A percentile compares a stretch with the other conserved stretches of the same genome.
Conservation (phyloP, 164 flowering plant species). For the Annona cherimola region DNA sequence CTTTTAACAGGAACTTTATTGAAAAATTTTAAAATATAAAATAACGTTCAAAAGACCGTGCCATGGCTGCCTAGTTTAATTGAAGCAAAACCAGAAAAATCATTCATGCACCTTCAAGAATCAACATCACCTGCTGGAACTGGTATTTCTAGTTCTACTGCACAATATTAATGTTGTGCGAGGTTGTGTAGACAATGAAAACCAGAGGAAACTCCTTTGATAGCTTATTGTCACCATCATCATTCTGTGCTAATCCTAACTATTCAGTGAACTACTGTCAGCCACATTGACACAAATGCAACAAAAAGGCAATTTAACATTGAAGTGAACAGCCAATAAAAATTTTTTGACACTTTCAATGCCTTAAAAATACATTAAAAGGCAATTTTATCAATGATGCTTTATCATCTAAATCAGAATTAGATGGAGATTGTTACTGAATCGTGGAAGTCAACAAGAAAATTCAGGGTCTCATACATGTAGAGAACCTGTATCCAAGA, state of each 20-base stretch:
- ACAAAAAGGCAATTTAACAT: background rate
- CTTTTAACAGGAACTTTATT: no score
- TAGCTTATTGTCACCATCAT: background rate
- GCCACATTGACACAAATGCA: background rate
- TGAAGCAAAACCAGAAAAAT: background rate
- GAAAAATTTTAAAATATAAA: no score
- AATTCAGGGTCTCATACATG: constrained; percentile 25
- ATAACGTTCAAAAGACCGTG: no score
- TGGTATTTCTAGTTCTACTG: background rate
- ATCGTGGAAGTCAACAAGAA: background rate
- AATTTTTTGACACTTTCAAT: background rate
- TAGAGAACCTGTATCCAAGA: constrained; percentile 32
- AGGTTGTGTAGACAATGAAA: no score
- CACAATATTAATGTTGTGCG: background rate
- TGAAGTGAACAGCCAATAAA: background rate
- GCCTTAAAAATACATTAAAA: background rate
- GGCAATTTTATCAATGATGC: background rate
- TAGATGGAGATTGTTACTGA: background rate
- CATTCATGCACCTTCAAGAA: background rate
- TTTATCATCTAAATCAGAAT: background rate
- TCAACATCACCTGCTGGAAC: background rate
- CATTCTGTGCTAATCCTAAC: background rate
- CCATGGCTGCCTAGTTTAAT: no score
- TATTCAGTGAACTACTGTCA: background rate
- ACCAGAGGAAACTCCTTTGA: background rate